Evolutionary conservation across 305 asterid species (phyloP), one percentile per base, ranked within the genome.

Genomic region (Fraxinus baroniana): DNA sequence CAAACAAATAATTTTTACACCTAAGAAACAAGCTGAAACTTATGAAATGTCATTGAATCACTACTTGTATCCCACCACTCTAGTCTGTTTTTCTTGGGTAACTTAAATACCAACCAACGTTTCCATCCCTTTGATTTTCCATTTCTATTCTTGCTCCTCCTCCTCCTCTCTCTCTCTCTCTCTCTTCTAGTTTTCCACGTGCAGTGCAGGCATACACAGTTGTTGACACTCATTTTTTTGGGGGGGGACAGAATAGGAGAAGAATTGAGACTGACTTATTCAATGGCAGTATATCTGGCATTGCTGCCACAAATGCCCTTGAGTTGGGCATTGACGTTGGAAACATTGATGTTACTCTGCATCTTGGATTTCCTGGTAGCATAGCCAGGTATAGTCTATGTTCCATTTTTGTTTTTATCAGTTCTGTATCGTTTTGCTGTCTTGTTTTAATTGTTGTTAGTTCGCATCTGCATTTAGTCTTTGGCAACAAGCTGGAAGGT

Each of bases 291-390:
- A 89, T 92, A 84, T 89, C 94, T 74, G 99, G 99, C 79, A 81
- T 96, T 84, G 97, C 97, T 84, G 99, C 98, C 85, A 96, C 99
- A 82, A 96, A 89, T 91, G 98, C 98, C 82, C 98, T 96, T 81
- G 99, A 96, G 90, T 86, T 96, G 89, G 99, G 98, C 79, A 96
- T 96, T 81, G 99, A 96, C 89, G 99, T 96, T 82, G 99, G 99
- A 80, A 95, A 94, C 84, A 91, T 96, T 85, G 99, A 96, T 83
- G 97, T 83, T 78, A 96, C 99, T 60, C 91, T 96, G 83, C 99
- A 96, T 91, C 94, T 96, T 83, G 99, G 99, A 5, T 96, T 96
- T 88, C 99, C 99, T 78, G 99, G 99, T 84, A 96, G 94, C 87
- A 91, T 94, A 86, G 92, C 99, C 79, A 95, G 99, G 99, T 94